A percentile compares a stretch with the other conserved stretches of the same genome.
Evolutionary conservation across 306 rosid genomes (phyloP).

Genomic region (Phaseolus lunatus): DNA sequence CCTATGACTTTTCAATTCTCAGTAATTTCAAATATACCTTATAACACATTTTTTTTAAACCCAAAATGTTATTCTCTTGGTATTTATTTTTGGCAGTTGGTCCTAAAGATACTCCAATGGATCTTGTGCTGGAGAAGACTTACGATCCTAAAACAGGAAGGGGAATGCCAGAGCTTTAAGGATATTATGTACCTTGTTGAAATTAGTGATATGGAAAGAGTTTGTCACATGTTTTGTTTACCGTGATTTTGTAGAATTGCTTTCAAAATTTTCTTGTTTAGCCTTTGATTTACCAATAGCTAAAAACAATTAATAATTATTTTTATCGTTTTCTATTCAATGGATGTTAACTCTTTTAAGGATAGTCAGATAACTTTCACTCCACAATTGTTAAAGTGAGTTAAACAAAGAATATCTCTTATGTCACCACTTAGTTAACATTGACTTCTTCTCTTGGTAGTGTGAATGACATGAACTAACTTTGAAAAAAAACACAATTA

Average conservation of each 20-base stretch:
- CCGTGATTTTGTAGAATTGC: slow-evolving; percentile 13
- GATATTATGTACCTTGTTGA: slow-evolving; percentile 30
- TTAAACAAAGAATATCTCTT: neutral
- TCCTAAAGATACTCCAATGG: slow-evolving; percentile 85
- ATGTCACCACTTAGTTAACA: too few relatives aligned
- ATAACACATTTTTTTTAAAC: neutral
- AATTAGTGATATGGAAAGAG: slow-evolving; percentile 12
- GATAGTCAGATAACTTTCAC: neutral
- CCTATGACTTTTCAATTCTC: neutral
- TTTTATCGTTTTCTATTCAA: neutral
- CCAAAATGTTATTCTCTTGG: neutral
- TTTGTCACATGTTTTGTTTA: slow-evolving; percentile 7
- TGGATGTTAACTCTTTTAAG: neutral
- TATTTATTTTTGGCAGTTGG: slow-evolving; percentile 69
- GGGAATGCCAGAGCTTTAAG: slow-evolving; percentile 89
- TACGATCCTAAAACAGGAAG: slow-evolving; percentile 81
- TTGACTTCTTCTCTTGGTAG: too few relatives aligned
- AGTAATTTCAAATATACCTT: neutral
- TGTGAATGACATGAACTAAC: too few relatives aligned
- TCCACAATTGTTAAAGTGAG: neutral
- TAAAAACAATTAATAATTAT: neutral
- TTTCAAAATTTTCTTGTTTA: too few relatives aligned
- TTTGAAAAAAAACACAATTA: too few relatives aligned
- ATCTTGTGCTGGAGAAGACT: slow-evolving; percentile 76
- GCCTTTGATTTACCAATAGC: slow-evolving; percentile 1